phyloP scores from a whole-genome alignment of 2,329 filamentous ascomycete species.

The Epichloe festucae region DNA sequence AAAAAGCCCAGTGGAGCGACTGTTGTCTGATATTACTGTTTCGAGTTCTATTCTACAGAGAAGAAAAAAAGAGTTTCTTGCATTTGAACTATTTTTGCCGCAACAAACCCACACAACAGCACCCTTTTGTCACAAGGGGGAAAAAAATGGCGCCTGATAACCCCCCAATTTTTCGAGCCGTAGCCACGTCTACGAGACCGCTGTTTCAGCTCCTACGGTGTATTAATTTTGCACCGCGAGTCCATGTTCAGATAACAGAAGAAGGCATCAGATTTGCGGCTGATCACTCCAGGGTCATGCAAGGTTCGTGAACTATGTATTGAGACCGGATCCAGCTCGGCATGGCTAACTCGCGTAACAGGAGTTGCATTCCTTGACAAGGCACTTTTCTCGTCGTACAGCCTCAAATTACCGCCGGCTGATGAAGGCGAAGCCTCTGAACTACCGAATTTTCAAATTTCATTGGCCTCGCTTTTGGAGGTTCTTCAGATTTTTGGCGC shows the following conservation, averaged over 20 bases:
- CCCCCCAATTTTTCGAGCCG: slow-evolving; percentile 55
- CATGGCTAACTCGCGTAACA: slow-evolving; percentile 7
- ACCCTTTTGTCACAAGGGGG: background rate
- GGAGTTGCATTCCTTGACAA: slow-evolving; percentile 68
- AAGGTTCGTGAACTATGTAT: slow-evolving; percentile 46
- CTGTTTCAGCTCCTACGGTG: slow-evolving; percentile 50
- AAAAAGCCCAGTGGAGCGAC: slow-evolving; percentile 17
- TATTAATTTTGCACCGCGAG: slow-evolving; percentile 46
- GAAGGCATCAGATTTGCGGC: slow-evolving; percentile 80
- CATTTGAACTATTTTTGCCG: background rate
- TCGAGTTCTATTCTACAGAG: slow-evolving; percentile 3
- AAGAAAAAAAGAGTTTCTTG: background rate
- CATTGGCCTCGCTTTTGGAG: slow-evolving; percentile 75
- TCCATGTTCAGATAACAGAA: slow-evolving; percentile 61
- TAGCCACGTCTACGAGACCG: slow-evolving; percentile 65
- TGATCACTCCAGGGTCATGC: slow-evolving; percentile 81
- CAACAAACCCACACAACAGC: background rate
- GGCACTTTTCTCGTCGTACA: slow-evolving; percentile 76
- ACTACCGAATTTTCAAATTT: slow-evolving; percentile 71
- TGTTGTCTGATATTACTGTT: slow-evolving; percentile 11
- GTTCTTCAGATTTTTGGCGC: slow-evolving; percentile 91
- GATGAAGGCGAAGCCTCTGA: slow-evolving; percentile 27
- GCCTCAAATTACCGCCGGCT: slow-evolving; percentile 39
- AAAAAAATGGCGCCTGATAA: slow-evolving; percentile 18
- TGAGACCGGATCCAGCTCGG: background rate